Percentiles rank a stretch among this genome's conserved stretches.
phyloP scores from a whole-genome alignment of 768 basidiomycete species.

The Cystofilobasidium macerans region DNA sequence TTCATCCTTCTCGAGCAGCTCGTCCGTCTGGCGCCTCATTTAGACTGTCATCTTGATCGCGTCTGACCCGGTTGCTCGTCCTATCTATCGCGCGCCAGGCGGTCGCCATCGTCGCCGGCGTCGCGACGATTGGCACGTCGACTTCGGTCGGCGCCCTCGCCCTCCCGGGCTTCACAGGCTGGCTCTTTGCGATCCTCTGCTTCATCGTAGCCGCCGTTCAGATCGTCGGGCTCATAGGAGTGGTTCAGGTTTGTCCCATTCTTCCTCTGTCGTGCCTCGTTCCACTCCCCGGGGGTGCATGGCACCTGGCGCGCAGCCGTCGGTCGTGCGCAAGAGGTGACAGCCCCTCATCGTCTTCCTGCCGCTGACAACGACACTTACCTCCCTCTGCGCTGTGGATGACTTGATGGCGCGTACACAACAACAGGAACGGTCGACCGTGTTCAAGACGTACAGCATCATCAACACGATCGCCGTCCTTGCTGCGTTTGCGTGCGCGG shows the following conservation, averaged over 20 bases:
- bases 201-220: conserved; percentile 69
- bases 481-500: conserved; percentile 62
- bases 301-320: too few relatives aligned
- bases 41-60: not conserved
- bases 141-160: conserved; percentile 69
- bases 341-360: too few relatives aligned
- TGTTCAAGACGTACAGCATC: conserved; percentile 34
- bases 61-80: not conserved
- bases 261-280: too few relatives aligned
- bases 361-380: not conserved
- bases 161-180: conserved; percentile 63
- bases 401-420: not conserved
- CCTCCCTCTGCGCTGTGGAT: not conserved
- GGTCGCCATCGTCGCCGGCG: conserved; percentile 32
- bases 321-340: too few relatives aligned
- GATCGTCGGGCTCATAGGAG: conserved; percentile 72
- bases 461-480: conserved; percentile 50
- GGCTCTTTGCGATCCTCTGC: conserved; percentile 62
- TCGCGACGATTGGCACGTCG: conserved; percentile 33
- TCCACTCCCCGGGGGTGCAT: too few relatives aligned
- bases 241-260: conserved; percentile 53
- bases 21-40: conserved; percentile 31
- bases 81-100: conserved; percentile 22
- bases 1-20: conserved; percentile 66
- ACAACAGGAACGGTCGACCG: conserved; percentile 36